Base-by-base conservation (phyloP, 306 rosid species). In the Erythrophleum fordii region DNA sequence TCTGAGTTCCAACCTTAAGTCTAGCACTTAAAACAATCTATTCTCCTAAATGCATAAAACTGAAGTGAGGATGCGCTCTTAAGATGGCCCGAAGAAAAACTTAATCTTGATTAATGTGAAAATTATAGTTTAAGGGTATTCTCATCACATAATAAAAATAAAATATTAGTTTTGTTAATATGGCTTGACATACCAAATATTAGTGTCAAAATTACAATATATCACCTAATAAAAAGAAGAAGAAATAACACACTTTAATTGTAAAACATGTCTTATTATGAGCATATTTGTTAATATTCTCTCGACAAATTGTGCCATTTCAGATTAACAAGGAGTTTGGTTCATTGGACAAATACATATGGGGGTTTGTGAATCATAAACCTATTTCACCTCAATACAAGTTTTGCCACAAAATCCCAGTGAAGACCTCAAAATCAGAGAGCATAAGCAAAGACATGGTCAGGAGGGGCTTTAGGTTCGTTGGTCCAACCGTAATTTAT, bases 361-460 rank as follows among this genome's bases (percentile, higher is more conserved):
- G 97, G 98, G 99, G 98, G 0, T 93, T 96, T 87, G 91, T 96
- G 62, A 96, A 90, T 86, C 85, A 92, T 39, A 92, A 90, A 78
- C 93, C 97, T 0, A 90, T 96, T 83, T 92, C 90, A 17, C 90
- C 96, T 17, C 97, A 93, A 42, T 90, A 93, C 93, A 96, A 92
- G 66, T 87, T 91, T 77, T 97, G 96, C 35, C 90, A 96, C 84
- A 96, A 88, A 83, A 89, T 93, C 16, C 99, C 98, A 77, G 98
- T 89, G 80, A 96, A 93, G 91, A 96, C 98, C 11, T 96, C 99
- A 78, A 96, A 95, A 88, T 95, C 99, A 46, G 99, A 95, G 74
- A 89, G 84, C 88, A 93, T 95, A 66, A 95, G 99, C 91, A 95
- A 92, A 78, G 97, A 95, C 88, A 90, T 95, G 99, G 87, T 95